Conservation (phyloP, 306 rosid species). For the Bauhinia variegata region DNA sequence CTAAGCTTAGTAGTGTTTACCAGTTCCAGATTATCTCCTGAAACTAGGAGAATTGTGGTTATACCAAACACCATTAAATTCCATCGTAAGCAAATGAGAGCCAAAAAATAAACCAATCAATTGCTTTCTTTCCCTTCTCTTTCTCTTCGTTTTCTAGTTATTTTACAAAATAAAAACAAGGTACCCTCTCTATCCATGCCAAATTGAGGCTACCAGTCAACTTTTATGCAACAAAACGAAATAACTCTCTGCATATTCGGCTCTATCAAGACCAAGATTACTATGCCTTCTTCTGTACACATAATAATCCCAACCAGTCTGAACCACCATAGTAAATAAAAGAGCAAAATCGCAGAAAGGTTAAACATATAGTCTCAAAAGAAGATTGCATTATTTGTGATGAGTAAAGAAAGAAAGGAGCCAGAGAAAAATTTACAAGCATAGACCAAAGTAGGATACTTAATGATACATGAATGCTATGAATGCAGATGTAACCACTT, state of each 20-base stretch:
- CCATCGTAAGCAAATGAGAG: no score
- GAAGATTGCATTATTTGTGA: not conserved
- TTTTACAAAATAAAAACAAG: no score
- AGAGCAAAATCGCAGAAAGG: not conserved
- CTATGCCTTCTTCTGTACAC: slow-evolving; percentile 13
- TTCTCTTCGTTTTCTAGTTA: no score
- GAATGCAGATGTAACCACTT: slow-evolving; percentile 40
- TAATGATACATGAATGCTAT: not conserved
- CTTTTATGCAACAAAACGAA: slow-evolving; percentile 57
- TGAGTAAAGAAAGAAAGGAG: not conserved
- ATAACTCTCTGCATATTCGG: slow-evolving; percentile 66
- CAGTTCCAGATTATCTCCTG: no score
- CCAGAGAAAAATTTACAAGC: not conserved
- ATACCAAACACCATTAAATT: no score
- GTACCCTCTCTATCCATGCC: slow-evolving; percentile 1
- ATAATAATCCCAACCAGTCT: slow-evolving; percentile 13
- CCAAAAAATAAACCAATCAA: no score
- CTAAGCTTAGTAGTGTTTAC: no score
- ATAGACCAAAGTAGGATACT: not conserved
- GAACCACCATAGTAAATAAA: not conserved
- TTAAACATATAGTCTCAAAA: not conserved
- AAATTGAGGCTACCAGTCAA: not conserved
- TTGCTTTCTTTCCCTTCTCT: no score
- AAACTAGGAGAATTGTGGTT: no score
- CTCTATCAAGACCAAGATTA: slow-evolving; percentile 9